Evolutionary conservation across 306 rosid genomes (phyloP).

Genomic region (Vachellia collinsii): DNA sequence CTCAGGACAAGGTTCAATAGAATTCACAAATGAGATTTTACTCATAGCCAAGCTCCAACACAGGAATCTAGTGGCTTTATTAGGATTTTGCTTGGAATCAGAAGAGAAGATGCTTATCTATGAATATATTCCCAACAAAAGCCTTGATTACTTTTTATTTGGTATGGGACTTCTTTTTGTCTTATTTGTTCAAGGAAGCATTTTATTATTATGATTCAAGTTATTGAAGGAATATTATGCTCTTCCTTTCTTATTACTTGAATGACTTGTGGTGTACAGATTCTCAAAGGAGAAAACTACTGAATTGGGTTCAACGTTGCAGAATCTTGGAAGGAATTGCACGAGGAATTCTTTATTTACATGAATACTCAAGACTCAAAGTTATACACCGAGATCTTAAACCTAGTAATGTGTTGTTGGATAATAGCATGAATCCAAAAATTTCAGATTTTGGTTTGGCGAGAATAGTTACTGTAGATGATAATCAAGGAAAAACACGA

Average conservation of each 20-base stretch:
- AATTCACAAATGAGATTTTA: slow-evolving; percentile 46
- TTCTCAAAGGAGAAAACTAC: slow-evolving; percentile 18
- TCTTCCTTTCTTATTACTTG: background rate
- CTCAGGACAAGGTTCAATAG: slow-evolving; percentile 39
- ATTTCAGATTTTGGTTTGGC: slow-evolving; percentile 12
- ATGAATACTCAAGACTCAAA: slow-evolving; percentile 42
- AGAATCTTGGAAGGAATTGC: slow-evolving; percentile 45
- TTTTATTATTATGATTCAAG: background rate
- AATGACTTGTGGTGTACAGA: background rate
- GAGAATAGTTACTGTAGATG: background rate
- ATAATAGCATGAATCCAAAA: slow-evolving; percentile 20
- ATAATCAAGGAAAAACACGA: background rate
- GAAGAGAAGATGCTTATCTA: slow-evolving; percentile 34
- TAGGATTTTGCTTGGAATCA: slow-evolving; percentile 48
- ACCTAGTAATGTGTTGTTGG: slow-evolving; percentile 10
- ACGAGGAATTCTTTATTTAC: slow-evolving; percentile 32
- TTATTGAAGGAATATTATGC: background rate
- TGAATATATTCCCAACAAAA: slow-evolving; percentile 36
- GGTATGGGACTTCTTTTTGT: background rate
- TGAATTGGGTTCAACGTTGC: slow-evolving; percentile 39
- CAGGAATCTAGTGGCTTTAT: slow-evolving; percentile 45
- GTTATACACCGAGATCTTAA: slow-evolving; percentile 33
- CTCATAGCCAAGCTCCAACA: slow-evolving; percentile 52
- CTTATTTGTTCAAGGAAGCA: background rate
- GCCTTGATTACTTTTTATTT: slow-evolving; percentile 24